These are phyloP conservation scores for Cordyceps tenuipes DNA, from an alignment of 2,329 filamentous ascomycete species.

Conservation along the genomic window DNA sequence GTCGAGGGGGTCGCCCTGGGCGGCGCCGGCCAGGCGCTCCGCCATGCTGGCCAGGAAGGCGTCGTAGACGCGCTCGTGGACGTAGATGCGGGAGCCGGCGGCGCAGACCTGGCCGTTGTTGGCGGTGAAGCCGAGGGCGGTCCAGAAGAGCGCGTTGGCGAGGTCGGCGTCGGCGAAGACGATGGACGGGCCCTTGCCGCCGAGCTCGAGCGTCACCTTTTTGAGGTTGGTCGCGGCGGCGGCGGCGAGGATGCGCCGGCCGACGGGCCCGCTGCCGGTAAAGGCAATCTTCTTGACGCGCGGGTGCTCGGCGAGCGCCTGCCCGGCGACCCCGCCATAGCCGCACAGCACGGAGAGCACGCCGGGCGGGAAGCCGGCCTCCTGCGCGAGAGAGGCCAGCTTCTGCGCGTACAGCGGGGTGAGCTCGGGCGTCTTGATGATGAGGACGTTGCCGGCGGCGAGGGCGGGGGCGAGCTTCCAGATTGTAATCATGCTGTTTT, in stretches of 20 bases:
- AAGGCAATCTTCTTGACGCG: conserved; percentile 67
- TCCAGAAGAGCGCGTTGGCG: conserved; percentile 31
- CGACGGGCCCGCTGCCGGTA: conserved; percentile 61
- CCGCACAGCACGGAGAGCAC: conserved; percentile 67
- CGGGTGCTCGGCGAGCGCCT: conserved; percentile 55
- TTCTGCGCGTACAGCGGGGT: conserved; percentile 53
- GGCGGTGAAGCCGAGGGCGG: background rate
- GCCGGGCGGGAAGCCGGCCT: conserved; percentile 67
- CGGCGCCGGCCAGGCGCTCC: conserved; percentile 40
- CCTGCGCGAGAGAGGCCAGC: conserved; percentile 54
- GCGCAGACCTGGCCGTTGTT: conserved; percentile 55
- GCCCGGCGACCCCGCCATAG: conserved; percentile 52
- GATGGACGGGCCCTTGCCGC: conserved; percentile 51
- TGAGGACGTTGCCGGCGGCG: conserved; percentile 51
- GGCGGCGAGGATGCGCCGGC: conserved; percentile 58
- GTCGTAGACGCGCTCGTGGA: conserved; percentile 48
- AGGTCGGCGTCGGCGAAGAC: conserved; percentile 48
- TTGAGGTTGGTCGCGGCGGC: conserved; percentile 49
- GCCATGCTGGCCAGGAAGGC: conserved; percentile 53
- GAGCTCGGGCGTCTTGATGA: conserved; percentile 55
- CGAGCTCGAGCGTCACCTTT: conserved; percentile 51
- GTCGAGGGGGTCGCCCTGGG: conserved; percentile 19
- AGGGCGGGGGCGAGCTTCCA: conserved; percentile 62
- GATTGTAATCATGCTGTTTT: conserved; percentile 37
- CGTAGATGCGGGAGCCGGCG: conserved; percentile 49